Conservation (phyloP, 2,329 filamentous ascomycete genomes). For the Dactylonectria macrodidyma region DNA sequence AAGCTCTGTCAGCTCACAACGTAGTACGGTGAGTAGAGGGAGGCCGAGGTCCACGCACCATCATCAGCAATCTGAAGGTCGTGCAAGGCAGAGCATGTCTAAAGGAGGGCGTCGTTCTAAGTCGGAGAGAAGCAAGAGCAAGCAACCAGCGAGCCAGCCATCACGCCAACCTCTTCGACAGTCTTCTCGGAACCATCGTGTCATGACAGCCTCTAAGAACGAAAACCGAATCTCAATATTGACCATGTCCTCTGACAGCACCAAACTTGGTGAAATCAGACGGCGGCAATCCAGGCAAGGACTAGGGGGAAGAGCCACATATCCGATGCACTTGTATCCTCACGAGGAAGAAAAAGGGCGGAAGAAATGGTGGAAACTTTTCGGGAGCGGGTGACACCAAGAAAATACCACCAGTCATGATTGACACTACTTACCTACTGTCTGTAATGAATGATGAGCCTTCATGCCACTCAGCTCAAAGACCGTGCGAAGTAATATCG, state of each 20-base stretch:
- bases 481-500: constrained; percentile 1
- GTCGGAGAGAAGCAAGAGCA: constrained; percentile 31
- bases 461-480: constrained; percentile 13
- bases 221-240: constrained; percentile 47
- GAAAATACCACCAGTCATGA: background rate
- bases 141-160: constrained; percentile 28
- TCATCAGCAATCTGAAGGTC: constrained; percentile 24
- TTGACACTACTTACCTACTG: background rate
- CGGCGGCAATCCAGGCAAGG: constrained; percentile 39
- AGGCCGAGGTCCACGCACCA: constrained; percentile 35
- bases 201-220: constrained; percentile 16
- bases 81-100: constrained; percentile 19
- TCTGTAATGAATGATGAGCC: constrained; percentile 11
- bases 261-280: constrained; percentile 61
- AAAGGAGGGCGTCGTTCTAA: constrained; percentile 14
- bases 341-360: constrained; percentile 31
- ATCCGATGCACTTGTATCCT: constrained; percentile 39
- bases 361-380: constrained; percentile 45
- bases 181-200: constrained; percentile 19
- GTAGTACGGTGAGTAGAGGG: constrained; percentile 39
- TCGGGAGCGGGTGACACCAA: constrained; percentile 22
- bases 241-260: constrained; percentile 60
- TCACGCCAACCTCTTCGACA: constrained; percentile 29
- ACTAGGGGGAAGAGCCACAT: constrained; percentile 30
- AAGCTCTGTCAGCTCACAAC: constrained; percentile 34